These are phyloP conservation scores for Fagus crenata DNA, from an alignment of 306 rosid species.

Conservation along the genomic window DNA sequence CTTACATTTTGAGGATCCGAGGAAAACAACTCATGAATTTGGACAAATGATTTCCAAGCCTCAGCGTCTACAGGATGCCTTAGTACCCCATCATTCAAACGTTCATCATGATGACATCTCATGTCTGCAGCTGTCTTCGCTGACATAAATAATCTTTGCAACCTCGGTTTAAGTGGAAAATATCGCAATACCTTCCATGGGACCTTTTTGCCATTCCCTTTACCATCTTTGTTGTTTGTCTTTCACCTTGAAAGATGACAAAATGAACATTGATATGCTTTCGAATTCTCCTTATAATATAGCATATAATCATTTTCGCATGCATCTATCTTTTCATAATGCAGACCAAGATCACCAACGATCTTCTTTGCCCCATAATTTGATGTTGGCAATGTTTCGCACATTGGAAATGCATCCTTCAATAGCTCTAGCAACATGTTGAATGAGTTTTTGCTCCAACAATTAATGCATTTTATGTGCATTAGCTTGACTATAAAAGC, in stretches of 20 bases:
- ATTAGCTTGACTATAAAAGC: not conserved
- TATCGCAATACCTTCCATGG: not conserved
- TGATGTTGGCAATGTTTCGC: too few relatives aligned
- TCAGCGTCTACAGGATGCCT: not conserved
- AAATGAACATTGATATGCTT: not conserved
- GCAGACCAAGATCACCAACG: constrained; percentile 1
- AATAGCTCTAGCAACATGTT: not conserved
- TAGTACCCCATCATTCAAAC: not conserved
- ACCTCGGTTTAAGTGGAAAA: not conserved
- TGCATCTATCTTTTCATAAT: not conserved
- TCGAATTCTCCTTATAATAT: not conserved
- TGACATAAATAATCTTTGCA: not conserved
- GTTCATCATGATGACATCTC: not conserved
- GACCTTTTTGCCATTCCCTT: not conserved
- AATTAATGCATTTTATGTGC: not conserved
- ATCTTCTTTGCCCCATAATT: not conserved
- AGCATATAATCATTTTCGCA: constrained; percentile 1
- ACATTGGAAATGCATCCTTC: too few relatives aligned
- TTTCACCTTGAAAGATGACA: not conserved
- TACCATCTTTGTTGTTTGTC: not conserved
- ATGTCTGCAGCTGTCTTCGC: not conserved
- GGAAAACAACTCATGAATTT: not conserved
- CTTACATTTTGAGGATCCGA: not conserved
- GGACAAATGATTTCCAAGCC: constrained; percentile 1
- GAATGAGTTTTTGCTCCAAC: not conserved